Evolutionary conservation across 2,329 filamentous ascomycete genomes (phyloP).

Genomic region (Aureobasidium sp.): DNA sequence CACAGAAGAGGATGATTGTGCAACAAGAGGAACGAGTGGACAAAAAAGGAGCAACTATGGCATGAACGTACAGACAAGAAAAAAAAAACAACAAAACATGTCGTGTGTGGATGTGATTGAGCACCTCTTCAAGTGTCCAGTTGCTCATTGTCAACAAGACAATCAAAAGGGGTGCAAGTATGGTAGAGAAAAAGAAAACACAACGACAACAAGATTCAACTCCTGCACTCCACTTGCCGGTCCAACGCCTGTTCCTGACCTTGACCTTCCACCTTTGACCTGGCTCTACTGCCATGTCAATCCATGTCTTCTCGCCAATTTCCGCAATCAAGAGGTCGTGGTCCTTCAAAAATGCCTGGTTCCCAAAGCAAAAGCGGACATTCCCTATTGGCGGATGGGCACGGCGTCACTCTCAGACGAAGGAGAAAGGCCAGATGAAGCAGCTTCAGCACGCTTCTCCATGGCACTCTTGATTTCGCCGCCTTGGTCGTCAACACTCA

Average conservation of each 20-base stretch:
- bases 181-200: background rate
- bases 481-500: constrained; percentile 58
- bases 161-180: background rate
- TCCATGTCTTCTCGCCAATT: background rate
- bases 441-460: constrained; percentile 15
- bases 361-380: background rate
- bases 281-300: background rate
- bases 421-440: constrained; percentile 12
- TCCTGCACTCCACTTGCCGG: background rate
- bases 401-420: constrained; percentile 17
- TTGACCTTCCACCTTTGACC: background rate
- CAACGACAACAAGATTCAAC: background rate
- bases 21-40: background rate
- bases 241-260: constrained; percentile 5
- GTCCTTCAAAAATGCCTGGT: background rate
- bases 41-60: background rate
- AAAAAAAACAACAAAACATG: background rate
- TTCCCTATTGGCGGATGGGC: constrained; percentile 17
- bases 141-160: background rate
- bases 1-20: constrained; percentile 2
- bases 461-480: constrained; percentile 22
- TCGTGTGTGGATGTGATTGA: background rate
- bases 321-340: background rate
- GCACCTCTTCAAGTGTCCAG: background rate
- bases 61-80: constrained; percentile 4